A percentile compares a stretch with the other conserved stretches of the same genome.
Conservation (phyloP, 2,329 filamentous ascomycete genomes). For the Cladophialophora psammophila region DNA sequence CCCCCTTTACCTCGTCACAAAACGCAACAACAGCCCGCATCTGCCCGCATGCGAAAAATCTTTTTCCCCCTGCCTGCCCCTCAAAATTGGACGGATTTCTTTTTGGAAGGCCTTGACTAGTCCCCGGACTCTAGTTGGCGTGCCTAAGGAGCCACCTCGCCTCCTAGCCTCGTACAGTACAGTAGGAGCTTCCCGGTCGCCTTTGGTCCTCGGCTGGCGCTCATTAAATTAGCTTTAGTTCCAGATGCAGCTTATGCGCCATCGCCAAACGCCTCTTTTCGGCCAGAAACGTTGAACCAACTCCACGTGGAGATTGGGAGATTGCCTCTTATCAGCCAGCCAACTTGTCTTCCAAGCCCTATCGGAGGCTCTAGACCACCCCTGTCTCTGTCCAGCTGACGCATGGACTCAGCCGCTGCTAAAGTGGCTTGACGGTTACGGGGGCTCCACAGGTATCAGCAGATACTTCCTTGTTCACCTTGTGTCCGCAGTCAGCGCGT, state of each 20-base stretch:
- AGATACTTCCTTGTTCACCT: too few species aligned
- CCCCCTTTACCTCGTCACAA: background rate
- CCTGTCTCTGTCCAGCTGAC: slow-evolving; percentile 13
- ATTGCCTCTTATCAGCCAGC: slow-evolving; percentile 14
- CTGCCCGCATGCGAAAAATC: background rate
- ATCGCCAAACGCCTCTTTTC: background rate
- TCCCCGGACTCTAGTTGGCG: background rate
- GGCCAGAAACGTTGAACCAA: slow-evolving; percentile 4
- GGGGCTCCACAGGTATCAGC: background rate
- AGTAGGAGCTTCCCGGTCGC: background rate
- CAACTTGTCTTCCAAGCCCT: slow-evolving; percentile 1
- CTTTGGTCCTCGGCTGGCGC: slow-evolving; percentile 12
- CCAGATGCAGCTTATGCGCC: slow-evolving; percentile 12
- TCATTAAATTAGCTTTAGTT: slow-evolving; percentile 12
- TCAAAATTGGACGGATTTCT: background rate
- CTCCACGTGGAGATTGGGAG: slow-evolving; percentile 16
- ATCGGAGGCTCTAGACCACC: slow-evolving; percentile 7
- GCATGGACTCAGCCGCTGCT: background rate
- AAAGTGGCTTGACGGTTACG: background rate
- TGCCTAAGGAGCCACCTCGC: background rate
- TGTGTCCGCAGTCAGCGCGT: too few species aligned
- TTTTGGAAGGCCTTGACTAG: background rate
- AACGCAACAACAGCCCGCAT: background rate
- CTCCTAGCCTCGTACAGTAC: background rate
- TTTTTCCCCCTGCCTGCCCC: background rate